Percentiles rank a stretch among this genome's conserved stretches.
Conservation (phyloP, 495 filamentous ascomycete genomes). For the Penicilliopsis zonata region DNA sequence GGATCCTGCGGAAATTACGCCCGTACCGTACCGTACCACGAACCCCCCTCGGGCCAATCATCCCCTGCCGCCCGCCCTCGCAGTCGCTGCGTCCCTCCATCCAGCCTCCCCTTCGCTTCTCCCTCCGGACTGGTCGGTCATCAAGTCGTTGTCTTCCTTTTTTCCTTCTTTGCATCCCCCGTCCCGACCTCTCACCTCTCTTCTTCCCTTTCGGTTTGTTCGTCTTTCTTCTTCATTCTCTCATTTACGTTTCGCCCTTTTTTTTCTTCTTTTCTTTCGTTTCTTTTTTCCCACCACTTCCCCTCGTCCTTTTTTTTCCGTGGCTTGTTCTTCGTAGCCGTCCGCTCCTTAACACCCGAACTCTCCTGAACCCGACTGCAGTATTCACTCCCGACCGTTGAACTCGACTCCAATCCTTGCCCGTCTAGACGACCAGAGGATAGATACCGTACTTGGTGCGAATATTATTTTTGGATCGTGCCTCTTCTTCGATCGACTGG, state of each 20-base stretch:
- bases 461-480: no score
- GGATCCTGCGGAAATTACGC: no score
- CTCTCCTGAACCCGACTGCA: no score
- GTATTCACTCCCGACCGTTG: no score
- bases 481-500: neutral
- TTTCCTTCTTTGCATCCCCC: slow-evolving; percentile 11
- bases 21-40: slow-evolving; percentile 1
- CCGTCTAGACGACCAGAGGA: no score
- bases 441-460: no score
- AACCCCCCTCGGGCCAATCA: slow-evolving; percentile 10
- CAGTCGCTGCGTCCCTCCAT: slow-evolving; percentile 2
- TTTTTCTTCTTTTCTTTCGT: slow-evolving; percentile 3
- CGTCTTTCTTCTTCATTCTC: no score
- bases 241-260: no score
- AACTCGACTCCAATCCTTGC: no score
- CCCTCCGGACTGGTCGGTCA: slow-evolving; percentile 1
- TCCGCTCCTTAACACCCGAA: no score
- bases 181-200: slow-evolving; percentile 1
- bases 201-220: slow-evolving; percentile 35
- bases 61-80: slow-evolving; percentile 5
- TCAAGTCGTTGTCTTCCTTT: slow-evolving; percentile 5
- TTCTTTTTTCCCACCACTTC: slow-evolving; percentile 5
- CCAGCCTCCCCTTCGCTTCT: slow-evolving; percentile 5
- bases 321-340: slow-evolving; percentile 8
- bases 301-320: slow-evolving; percentile 8